Base-by-base conservation (phyloP, 768 basidiomycete genomes). In the Dioszegia hungarica region DNA sequence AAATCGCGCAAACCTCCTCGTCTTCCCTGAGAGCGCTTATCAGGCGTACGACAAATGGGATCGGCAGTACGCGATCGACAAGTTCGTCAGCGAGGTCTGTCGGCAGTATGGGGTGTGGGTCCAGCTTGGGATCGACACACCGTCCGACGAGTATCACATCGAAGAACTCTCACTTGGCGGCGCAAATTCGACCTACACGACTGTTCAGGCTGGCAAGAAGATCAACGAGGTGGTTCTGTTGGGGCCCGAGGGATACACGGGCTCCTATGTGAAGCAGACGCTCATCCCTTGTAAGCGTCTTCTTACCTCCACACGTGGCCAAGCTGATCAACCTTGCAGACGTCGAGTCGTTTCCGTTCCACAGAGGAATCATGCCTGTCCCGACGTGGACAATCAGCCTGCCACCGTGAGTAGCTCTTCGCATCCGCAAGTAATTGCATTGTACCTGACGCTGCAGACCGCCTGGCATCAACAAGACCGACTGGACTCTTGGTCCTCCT, bases 51-150 rank as follows among this genome's bases (percentile, higher is more conserved):
- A 22, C 25, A 15, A 15, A 20, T 10, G 24, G 19, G 61, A 62
- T 8, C 38, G 53, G 33, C 28, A 46, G 14, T n/a, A 22, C 11
- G 53, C 40, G 2, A 54, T 62, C 12, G 61, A 62, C 3, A 27
- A 11, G 25, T 25, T 62, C 22, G 34, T 31, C 1, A 19, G 10
- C 14, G 27, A 50, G 19, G 44, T 62, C 3, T 49, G 55, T 19
- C 28, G 54, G 33, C 51, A 38, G 28, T 62, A 58, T 38, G 57
- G 57, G 3, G 57, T 55, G 17, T 59, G 52, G 56, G 52, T 59
- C 17, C 33, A 54, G 19, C 29, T 62, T 3, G 55, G 61, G 4
- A 41, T 59, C 8, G 57, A 59, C 9, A 40, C 46, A 27, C 20
- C 48, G n/a, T 15, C 11, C 37, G 31, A 51, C 8, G 38, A 47